Evolutionary conservation across 306 rosid species (phyloP), one percentile per base, ranked within the genome.

Genomic region (Begonia loranthoides): DNA sequence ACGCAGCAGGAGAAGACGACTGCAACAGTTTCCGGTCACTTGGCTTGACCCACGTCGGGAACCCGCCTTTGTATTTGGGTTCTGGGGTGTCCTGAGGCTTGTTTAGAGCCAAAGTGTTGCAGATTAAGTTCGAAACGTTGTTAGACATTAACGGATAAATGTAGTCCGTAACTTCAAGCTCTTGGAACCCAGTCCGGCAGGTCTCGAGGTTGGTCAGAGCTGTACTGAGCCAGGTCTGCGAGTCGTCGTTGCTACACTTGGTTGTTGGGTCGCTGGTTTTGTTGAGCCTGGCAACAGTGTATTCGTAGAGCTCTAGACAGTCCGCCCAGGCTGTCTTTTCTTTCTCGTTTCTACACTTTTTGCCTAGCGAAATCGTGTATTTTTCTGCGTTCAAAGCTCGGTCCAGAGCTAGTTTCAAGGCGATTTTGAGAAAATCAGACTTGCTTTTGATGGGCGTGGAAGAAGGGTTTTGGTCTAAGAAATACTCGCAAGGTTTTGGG

Each of bases 21-120:
- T 76, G 96, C 64, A 87, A 51, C 14, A 87, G 65, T 16, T 68
- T 87, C 50, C 94, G 41, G 17, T 83, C 87, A 0, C 96, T 82
- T 0, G 88, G 81, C 1, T 55, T 76, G 0, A 87, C 77, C 96
- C 96, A 87, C 10, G 62, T 63, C 1, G 96, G 96, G 16, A 78
- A 80, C 19, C 87, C 94, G 0, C 60, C 66, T 43, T 53, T 56
- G 45, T 28, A 43, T 12, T 39, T 45, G 0, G 75, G 68, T 41
- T 61, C 16, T 0, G 54, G 36, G 14, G 12, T 43, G 13, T 43
- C 12, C 4, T 1, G 1, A 1, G 4, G 13, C 14, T 43, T 43
- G 46, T 43, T 43, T 43, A 43, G 12, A 13, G 46, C 46, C 46
- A 43, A 43, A 13, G 46, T 43, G 61, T 69, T 70, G 48, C 79